A percentile compares a stretch with the other conserved stretches of the same genome.
phyloP scores from a whole-genome alignment of 2,329 filamentous ascomycete genomes.

The Helminthosporium solani region DNA sequence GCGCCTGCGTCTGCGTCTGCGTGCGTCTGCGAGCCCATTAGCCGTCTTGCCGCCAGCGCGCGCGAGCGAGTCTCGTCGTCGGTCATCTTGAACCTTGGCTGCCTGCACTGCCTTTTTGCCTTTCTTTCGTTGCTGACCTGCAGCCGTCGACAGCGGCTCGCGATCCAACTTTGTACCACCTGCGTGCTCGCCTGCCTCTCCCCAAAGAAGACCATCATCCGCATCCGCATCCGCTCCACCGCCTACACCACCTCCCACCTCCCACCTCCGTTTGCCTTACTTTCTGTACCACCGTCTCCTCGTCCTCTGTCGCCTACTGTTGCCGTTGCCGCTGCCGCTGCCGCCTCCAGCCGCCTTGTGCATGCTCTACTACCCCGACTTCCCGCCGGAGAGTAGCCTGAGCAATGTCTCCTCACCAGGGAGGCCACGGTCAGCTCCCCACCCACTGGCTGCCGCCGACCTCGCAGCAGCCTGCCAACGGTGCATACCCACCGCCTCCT shows the following conservation, averaged over 20 bases:
- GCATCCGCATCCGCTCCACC: too few species aligned
- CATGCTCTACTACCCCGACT: slow-evolving; percentile 1
- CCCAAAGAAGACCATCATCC: background rate
- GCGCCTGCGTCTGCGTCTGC: background rate
- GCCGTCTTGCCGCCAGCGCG: slow-evolving; percentile 2
- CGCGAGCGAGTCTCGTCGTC: background rate
- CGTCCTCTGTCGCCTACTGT: slow-evolving; percentile 14
- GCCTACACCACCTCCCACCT: too few species aligned
- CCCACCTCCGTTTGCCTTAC: slow-evolving; percentile 7
- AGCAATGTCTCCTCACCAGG: slow-evolving; percentile 40
- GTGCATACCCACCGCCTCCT: slow-evolving; percentile 37
- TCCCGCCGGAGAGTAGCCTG: background rate
- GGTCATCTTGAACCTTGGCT: background rate
- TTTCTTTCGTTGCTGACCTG: slow-evolving; percentile 3
- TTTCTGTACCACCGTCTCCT: slow-evolving; percentile 16
- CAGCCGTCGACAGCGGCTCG: slow-evolving; percentile 6
- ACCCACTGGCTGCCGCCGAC: slow-evolving; percentile 42
- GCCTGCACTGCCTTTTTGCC: background rate
- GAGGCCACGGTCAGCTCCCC: slow-evolving; percentile 41
- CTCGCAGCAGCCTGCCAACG: slow-evolving; percentile 37
- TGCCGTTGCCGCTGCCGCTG: too few species aligned
- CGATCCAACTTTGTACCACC: slow-evolving; percentile 1
- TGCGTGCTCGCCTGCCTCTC: background rate
- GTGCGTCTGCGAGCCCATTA: background rate
- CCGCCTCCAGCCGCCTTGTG: background rate